Evolutionary conservation across 1,284 basidiomycete genomes (phyloP).

Genomic region (Moesziomyces sp.): DNA sequence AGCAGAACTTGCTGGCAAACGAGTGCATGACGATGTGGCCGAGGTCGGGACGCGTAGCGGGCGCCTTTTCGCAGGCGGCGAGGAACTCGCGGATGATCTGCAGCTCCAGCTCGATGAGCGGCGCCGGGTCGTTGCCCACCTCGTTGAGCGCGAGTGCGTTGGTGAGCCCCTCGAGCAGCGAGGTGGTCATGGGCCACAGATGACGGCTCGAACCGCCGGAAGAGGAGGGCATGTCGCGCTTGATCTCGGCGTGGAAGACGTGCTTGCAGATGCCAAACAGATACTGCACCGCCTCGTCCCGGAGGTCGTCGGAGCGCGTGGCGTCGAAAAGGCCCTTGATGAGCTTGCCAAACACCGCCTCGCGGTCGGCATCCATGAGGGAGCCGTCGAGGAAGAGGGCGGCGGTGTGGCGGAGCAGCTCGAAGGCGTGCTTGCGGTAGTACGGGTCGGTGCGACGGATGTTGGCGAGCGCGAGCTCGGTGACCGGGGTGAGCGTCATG

Average conservation of each 20-base stretch:
- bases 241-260: conserved; percentile 73
- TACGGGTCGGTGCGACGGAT: conserved; percentile 74
- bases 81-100: conserved; percentile 58
- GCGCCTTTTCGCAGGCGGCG: conserved; percentile 48
- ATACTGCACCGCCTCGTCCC: conserved; percentile 77
- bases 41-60: conserved; percentile 56
- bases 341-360: conserved; percentile 77
- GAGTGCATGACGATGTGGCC: conserved; percentile 63
- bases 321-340: conserved; percentile 82
- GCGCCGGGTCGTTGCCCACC: conserved; percentile 63
- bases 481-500: conserved; percentile 79
- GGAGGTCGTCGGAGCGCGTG: conserved; percentile 77
- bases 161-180: conserved; percentile 62
- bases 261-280: conserved; percentile 77
- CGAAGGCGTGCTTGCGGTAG: conserved; percentile 81
- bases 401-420: conserved; percentile 80
- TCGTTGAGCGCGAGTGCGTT: conserved; percentile 55
- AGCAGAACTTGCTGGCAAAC: conserved; percentile 64
- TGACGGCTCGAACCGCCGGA: conserved; percentile 71
- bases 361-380: conserved; percentile 73
- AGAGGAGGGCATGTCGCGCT: conserved; percentile 67
- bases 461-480: conserved; percentile 78
- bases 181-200: conserved; percentile 72
- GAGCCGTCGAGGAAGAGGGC: conserved; percentile 79
- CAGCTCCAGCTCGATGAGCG: conserved; percentile 54